Base-by-base conservation (phyloP, 148 eudicot genomes). In the Rheum nobile region DNA sequence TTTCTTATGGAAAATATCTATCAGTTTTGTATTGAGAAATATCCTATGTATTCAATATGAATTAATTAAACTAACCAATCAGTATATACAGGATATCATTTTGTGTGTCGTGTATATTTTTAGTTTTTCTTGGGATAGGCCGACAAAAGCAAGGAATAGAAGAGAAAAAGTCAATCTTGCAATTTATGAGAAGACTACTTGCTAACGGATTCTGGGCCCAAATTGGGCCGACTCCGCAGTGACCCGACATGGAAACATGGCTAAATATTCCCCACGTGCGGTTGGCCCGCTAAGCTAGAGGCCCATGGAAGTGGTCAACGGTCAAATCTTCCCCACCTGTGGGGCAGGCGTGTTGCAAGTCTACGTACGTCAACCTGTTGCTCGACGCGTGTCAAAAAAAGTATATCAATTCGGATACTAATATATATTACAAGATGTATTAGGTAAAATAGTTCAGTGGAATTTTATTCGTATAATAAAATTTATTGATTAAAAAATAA, bases 201-300 rank as follows among this genome's bases (percentile, higher is more conserved):
- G 55, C 6, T 19, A 50, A 50, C 55, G 55, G 55, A 3, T 37
- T 47, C 37, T 75, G 72, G 85, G 82, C 75, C 79, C 10, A 2
- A 19, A 46, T 11, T 82, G 84, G 83, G 81, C 83, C 57, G 3
- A 47, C 17, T 57, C 72, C 81, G 6, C 4, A 37, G 46, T 68
- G 79, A 79, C 81, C 84, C 84, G 82, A 74, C 88, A 83, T 69
- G 83, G 68, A 79, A 75, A 78, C 76, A 78, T 16, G 42, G 54
- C 52, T 0, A 72, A 72, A 78, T 75, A 81, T 74, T 16, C 72
- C 80, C 77, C 89, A 86, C 86, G 86, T 86, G 89, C 69, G 83
- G 82, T 76, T 83, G 82, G 83, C 55, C 55, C 55, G 8, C 55
- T 48, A 50, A 85, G 75, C 42, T 69, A n/a, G 22, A 8, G 46